A percentile compares a stretch with the other conserved stretches of the same genome.
These are phyloP conservation scores for Phytophthora pisi DNA, from an alignment of 352 stramenopile genomes.

Conservation along the genomic window DNA sequence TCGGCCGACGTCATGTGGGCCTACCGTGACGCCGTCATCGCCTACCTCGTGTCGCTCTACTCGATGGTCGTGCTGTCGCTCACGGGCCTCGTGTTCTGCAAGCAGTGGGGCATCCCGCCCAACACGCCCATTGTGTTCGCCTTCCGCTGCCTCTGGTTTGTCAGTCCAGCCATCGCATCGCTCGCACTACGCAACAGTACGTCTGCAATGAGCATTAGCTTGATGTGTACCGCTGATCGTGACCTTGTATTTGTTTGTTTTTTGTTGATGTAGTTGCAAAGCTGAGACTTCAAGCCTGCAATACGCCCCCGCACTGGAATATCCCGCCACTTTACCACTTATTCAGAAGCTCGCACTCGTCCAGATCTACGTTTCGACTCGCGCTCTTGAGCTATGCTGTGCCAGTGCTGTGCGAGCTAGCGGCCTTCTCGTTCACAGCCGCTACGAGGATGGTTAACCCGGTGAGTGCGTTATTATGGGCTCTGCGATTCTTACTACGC, in stretches of 20 bases:
- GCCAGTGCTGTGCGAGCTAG: slow-evolving; percentile 81
- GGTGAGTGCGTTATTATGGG: slow-evolving; percentile 40
- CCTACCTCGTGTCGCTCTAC: slow-evolving; percentile 78
- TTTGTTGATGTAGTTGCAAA: slow-evolving; percentile 56
- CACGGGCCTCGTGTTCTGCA: slow-evolving; percentile 85
- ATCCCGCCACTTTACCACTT: slow-evolving; percentile 82
- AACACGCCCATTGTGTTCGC: slow-evolving; percentile 60
- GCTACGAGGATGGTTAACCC: slow-evolving; percentile 89
- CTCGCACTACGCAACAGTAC: slow-evolving; percentile 79
- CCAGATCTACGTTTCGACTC: slow-evolving; percentile 75
- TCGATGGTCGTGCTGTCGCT: slow-evolving; percentile 83
- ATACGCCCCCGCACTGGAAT: slow-evolving; percentile 84
- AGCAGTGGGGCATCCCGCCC: slow-evolving; percentile 71
- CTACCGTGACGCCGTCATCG: slow-evolving; percentile 82
- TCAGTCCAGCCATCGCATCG: slow-evolving; percentile 73
- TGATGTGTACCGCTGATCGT: background rate
- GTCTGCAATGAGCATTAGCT: slow-evolving; percentile 8
- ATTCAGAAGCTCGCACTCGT: slow-evolving; percentile 82
- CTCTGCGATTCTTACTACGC: background rate
- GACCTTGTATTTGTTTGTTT: background rate
- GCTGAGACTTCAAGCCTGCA: slow-evolving; percentile 71
- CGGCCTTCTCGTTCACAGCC: slow-evolving; percentile 85
- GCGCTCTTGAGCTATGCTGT: slow-evolving; percentile 84
- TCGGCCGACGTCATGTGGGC: slow-evolving; percentile 86
- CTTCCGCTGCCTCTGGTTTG: slow-evolving; percentile 70